phyloP scores from a whole-genome alignment of 1,284 basidiomycete genomes.

The Apiotrichum sp. region DNA sequence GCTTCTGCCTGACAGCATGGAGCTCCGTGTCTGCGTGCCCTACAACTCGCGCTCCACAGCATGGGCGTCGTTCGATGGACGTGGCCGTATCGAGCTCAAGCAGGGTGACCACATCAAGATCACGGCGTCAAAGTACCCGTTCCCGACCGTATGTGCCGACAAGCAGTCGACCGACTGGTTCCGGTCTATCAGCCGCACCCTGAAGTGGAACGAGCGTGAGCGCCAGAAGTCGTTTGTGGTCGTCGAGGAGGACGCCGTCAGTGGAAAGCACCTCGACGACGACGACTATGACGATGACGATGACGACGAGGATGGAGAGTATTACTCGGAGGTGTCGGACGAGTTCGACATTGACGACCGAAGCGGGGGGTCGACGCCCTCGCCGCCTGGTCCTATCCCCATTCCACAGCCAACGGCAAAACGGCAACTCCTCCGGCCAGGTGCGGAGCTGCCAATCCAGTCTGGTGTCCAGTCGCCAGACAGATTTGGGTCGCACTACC shows the following conservation, averaged over 20 bases:
- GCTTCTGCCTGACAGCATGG: slow-evolving; percentile 98
- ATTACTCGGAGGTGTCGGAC: slow-evolving; percentile 17
- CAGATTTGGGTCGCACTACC: slow-evolving; percentile 62
- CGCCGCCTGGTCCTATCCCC: slow-evolving; percentile 15
- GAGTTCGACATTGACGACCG: slow-evolving; percentile 87
- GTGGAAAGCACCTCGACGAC: slow-evolving; percentile 1
- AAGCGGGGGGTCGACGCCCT: slow-evolving; percentile 29
- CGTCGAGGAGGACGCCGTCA: slow-evolving; percentile 67
- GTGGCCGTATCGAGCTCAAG: slow-evolving; percentile 89
- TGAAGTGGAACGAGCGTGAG: slow-evolving; percentile 97
- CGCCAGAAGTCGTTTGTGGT: slow-evolving; percentile 95
- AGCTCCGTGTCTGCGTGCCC: slow-evolving; percentile 93
- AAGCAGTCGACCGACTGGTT: slow-evolving; percentile 99
- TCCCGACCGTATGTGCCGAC: slow-evolving; percentile 96
- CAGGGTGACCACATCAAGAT: slow-evolving; percentile 99
- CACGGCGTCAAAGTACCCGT: slow-evolving; percentile 94
- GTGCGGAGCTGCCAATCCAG: slow-evolving; percentile 13
- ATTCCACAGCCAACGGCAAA: background rate
- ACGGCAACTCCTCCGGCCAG: too few species aligned
- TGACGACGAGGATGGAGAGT: slow-evolving; percentile 52
- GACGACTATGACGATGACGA: slow-evolving; percentile 28
- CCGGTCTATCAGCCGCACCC: slow-evolving; percentile 86
- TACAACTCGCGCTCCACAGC: slow-evolving; percentile 97
- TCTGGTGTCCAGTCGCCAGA: slow-evolving; percentile 65
- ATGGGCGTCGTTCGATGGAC: slow-evolving; percentile 98